Percentiles rank a stretch among this genome's conserved stretches.
phyloP scores from a whole-genome alignment of 2,329 filamentous ascomycete genomes.

The Acrocalymma vagum region DNA sequence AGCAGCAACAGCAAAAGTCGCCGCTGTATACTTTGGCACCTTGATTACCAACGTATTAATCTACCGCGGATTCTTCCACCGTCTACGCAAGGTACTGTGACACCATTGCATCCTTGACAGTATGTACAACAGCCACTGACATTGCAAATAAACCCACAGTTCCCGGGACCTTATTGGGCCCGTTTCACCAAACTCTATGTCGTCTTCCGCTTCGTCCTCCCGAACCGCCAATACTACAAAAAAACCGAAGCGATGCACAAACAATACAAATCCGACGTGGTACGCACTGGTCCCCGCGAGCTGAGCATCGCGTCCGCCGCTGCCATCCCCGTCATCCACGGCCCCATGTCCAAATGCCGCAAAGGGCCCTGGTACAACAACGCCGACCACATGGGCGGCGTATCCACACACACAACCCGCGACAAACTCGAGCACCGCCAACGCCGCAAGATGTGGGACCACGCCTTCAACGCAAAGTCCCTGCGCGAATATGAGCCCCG shows the following conservation, averaged over 20 bases:
- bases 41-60: slow-evolving; percentile 43
- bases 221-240: slow-evolving; percentile 33
- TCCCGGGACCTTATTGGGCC: slow-evolving; percentile 49
- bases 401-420: slow-evolving; percentile 37
- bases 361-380: slow-evolving; percentile 40
- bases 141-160: slow-evolving; percentile 23
- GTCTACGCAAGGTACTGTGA: slow-evolving; percentile 36
- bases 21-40: slow-evolving; percentile 29
- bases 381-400: slow-evolving; percentile 21
- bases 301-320: slow-evolving; percentile 37
- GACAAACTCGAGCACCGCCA: slow-evolving; percentile 37
- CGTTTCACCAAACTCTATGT: slow-evolving; percentile 50
- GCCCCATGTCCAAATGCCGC: slow-evolving; percentile 35
- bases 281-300: slow-evolving; percentile 45
- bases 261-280: slow-evolving; percentile 39
- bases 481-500: slow-evolving; percentile 47
- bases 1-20: slow-evolving; percentile 14
- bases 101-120: too few species aligned
- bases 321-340: slow-evolving; percentile 38
- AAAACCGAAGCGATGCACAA: slow-evolving; percentile 32
- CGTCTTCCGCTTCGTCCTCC: slow-evolving; percentile 28
- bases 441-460: slow-evolving; percentile 43
- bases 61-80: slow-evolving; percentile 53
- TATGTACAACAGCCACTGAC: too few species aligned
- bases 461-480: slow-evolving; percentile 41